Evolutionary conservation across 2,329 filamentous ascomycete genomes (phyloP).

Genomic region (Falciphora oryzae): DNA sequence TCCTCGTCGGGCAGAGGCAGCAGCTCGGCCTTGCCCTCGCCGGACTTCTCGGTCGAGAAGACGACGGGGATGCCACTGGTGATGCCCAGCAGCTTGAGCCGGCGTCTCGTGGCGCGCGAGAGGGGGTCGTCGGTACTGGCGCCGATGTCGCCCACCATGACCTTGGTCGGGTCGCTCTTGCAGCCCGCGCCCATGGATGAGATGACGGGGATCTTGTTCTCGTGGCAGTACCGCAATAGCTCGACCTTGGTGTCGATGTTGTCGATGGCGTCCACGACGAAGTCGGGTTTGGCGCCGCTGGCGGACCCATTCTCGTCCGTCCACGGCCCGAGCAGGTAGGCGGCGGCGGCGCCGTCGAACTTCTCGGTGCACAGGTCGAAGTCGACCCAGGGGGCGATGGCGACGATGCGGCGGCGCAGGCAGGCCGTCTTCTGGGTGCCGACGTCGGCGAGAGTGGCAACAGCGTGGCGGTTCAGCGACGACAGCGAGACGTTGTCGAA

Average conservation of each 20-base stretch:
- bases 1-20: slow-evolving; percentile 84
- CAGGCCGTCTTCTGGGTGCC: slow-evolving; percentile 88
- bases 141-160: slow-evolving; percentile 89
- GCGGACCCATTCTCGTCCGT: slow-evolving; percentile 36
- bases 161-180: slow-evolving; percentile 78
- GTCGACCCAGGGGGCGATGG: slow-evolving; percentile 84
- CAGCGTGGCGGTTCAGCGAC: slow-evolving; percentile 90
- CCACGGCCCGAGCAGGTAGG: slow-evolving; percentile 63
- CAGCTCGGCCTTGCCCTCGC: slow-evolving; percentile 84
- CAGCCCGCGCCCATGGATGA: slow-evolving; percentile 95
- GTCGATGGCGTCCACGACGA: slow-evolving; percentile 95
- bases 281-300: slow-evolving; percentile 59
- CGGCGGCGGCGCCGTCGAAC: slow-evolving; percentile 64
- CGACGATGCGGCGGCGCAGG: slow-evolving; percentile 71
- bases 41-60: slow-evolving; percentile 85
- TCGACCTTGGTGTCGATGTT: slow-evolving; percentile 97
- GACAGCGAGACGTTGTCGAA: slow-evolving; percentile 97
- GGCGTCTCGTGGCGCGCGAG: slow-evolving; percentile 75
- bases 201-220: slow-evolving; percentile 72
- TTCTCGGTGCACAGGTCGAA: slow-evolving; percentile 85
- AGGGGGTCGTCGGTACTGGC: slow-evolving; percentile 82
- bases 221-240: slow-evolving; percentile 80
- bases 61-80: slow-evolving; percentile 84
- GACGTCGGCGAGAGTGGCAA: slow-evolving; percentile 90
- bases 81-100: slow-evolving; percentile 72